A percentile compares a stretch with the other conserved stretches of the same genome.
Evolutionary conservation across 1,284 basidiomycete species (phyloP).

Genomic region (Ustilago lituana): DNA sequence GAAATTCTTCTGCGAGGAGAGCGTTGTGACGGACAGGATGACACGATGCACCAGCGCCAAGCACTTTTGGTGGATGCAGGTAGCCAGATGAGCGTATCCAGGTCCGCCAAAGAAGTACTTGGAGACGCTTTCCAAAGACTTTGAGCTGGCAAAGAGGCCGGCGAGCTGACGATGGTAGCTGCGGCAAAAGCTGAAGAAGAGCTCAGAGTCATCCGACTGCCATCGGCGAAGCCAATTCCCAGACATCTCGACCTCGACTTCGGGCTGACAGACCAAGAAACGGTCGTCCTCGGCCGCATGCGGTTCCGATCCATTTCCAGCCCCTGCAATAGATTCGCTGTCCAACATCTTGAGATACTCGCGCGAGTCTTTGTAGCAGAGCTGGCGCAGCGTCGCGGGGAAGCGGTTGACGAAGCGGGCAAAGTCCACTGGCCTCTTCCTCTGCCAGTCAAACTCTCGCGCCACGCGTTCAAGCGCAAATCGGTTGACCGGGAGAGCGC

Average conservation of each 20-base stretch:
- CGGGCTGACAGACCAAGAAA: conserved; percentile 57
- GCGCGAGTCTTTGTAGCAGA: conserved; percentile 60
- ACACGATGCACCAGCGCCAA: conserved; percentile 60
- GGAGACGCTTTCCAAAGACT: conserved; percentile 35
- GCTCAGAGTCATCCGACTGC: conserved; percentile 65
- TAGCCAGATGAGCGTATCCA: conserved; percentile 61
- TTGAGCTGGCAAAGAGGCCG: conserved; percentile 45
- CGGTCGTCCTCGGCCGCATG: conserved; percentile 48
- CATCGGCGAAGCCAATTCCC: conserved; percentile 65
- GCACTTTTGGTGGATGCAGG: conserved; percentile 64
- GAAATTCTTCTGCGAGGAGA: conserved; percentile 65
- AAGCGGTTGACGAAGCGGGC: conserved; percentile 45
- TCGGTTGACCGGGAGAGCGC: conserved; percentile 61
- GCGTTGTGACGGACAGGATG: conserved; percentile 63
- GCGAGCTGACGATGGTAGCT: conserved; percentile 63
- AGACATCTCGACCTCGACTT: conserved; percentile 64
- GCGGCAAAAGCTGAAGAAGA: conserved; percentile 65
- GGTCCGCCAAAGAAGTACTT: conserved; percentile 62
- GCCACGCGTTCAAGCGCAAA: conserved; percentile 61
- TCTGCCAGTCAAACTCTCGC: conserved; percentile 55
- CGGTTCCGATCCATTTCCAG: conserved; percentile 10
- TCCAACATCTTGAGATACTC: conserved; percentile 61
- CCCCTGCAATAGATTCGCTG: conserved; percentile 28
- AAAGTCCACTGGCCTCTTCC: conserved; percentile 42
- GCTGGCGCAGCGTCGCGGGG: conserved; percentile 48